Evolutionary conservation across 1,284 basidiomycete genomes (phyloP).

Genomic region (Dichomitus squalens): DNA sequence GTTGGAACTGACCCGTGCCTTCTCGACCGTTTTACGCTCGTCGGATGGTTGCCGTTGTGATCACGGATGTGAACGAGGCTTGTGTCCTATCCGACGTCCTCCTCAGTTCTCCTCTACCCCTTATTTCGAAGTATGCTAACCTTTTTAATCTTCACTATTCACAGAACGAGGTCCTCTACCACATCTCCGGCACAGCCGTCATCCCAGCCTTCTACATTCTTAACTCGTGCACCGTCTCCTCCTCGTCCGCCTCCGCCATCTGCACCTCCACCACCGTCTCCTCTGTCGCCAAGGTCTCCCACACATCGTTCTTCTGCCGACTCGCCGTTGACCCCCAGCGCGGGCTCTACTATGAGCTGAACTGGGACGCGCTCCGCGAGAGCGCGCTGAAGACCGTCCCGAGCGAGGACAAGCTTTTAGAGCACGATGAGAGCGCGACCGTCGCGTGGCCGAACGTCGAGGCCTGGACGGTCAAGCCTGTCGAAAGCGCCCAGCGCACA

Average conservation of each 20-base stretch:
- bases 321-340: constrained; percentile 58
- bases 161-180: constrained; percentile 74
- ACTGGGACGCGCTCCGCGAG: constrained; percentile 54
- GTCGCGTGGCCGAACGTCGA: constrained; percentile 10
- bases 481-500: neutral
- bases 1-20: too few species aligned
- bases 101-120: too few species aligned
- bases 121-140: too few species aligned
- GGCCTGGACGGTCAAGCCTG: constrained; percentile 12
- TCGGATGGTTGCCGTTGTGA: too few species aligned
- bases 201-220: constrained; percentile 53
- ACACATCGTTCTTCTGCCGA: constrained; percentile 53
- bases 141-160: neutral
- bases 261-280: neutral
- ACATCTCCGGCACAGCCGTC: constrained; percentile 48
- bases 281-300: neutral
- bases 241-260: constrained; percentile 15
- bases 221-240: constrained; percentile 50
- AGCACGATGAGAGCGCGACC: constrained; percentile 4
- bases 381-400: constrained; percentile 40
- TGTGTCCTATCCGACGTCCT: too few species aligned
- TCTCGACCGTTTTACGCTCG: too few species aligned
- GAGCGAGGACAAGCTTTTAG: constrained; percentile 5
- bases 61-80: constrained; percentile 3
- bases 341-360: constrained; percentile 63